phyloP scores from a whole-genome alignment of 805 yeast genomes.

The Dipodascopsis uninucleata region DNA sequence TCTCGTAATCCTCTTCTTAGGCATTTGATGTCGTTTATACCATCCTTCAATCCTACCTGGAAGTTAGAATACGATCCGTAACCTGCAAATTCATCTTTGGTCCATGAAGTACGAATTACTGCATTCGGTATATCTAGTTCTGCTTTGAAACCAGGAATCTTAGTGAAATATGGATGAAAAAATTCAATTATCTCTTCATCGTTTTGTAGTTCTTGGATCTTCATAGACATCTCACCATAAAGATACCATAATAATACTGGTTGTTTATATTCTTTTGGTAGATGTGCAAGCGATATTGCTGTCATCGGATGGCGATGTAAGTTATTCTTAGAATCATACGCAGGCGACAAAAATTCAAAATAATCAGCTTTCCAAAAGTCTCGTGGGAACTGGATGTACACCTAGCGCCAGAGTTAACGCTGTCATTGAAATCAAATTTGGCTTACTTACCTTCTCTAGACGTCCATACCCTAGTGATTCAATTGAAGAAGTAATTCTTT shows the following conservation, averaged over 20 bases:
- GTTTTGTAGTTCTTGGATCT: constrained; percentile 22
- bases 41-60: constrained; percentile 20
- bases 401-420: constrained; percentile 1
- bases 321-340: constrained; percentile 9
- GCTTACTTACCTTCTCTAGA: constrained; percentile 30
- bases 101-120: constrained; percentile 32
- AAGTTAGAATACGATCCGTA: constrained; percentile 34
- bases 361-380: constrained; percentile 34
- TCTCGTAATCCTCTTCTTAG: constrained; percentile 28
- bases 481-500: constrained; percentile 23
- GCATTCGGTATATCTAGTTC: constrained; percentile 11
- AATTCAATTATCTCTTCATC: constrained; percentile 26
- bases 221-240: constrained; percentile 28
- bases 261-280: constrained; percentile 24
- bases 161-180: constrained; percentile 29
- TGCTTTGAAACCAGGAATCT: constrained; percentile 20
- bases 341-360: constrained; percentile 29
- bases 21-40: constrained; percentile 27
- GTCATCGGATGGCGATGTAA: constrained; percentile 14
- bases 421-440: neutral
- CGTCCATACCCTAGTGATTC: constrained; percentile 31
- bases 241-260: constrained; percentile 29
- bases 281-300: constrained; percentile 18
- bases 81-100: constrained; percentile 33
- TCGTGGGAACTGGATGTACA: constrained; percentile 33